These are phyloP conservation scores for Gaeumannomyces tritici DNA, from an alignment of 2,329 filamentous ascomycete genomes.

Conservation along the genomic window DNA sequence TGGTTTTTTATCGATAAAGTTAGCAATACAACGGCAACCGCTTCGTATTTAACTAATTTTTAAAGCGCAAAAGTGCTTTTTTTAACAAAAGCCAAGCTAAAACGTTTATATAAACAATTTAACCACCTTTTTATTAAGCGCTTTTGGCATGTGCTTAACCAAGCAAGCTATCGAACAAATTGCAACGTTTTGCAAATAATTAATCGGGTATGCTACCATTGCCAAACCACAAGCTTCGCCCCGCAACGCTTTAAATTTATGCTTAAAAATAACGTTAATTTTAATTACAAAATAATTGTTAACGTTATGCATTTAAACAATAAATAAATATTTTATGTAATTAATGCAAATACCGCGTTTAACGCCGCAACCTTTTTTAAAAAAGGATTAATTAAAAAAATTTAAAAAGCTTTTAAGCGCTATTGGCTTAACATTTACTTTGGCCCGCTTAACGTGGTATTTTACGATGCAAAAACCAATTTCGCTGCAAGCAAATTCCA, in stretches of 20 bases:
- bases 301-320: too few relatives aligned
- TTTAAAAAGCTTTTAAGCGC: not conserved
- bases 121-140: not conserved
- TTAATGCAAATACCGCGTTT: not conserved
- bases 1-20: not conserved
- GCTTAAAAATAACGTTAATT: too few relatives aligned
- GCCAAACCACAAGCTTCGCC: too few relatives aligned
- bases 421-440: too few relatives aligned
- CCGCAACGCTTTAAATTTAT: too few relatives aligned
- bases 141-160: not conserved
- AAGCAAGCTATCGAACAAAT: not conserved
- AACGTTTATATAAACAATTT: not conserved
- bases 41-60: too few relatives aligned
- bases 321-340: not conserved
- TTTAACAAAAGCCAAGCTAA: not conserved
- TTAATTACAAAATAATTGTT: not conserved
- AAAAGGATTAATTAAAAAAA: too few relatives aligned
- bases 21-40: not conserved
- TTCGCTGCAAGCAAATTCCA: not conserved
- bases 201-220: not conserved
- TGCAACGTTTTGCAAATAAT: not conserved
- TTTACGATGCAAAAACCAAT: not conserved
- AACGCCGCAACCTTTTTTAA: too few relatives aligned
- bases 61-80: not conserved
- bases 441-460: not conserved